A percentile compares a stretch with the other conserved stretches of the same genome.
Conservation (phyloP, 257 asterid species). For the Anisodus tanguticus region DNA sequence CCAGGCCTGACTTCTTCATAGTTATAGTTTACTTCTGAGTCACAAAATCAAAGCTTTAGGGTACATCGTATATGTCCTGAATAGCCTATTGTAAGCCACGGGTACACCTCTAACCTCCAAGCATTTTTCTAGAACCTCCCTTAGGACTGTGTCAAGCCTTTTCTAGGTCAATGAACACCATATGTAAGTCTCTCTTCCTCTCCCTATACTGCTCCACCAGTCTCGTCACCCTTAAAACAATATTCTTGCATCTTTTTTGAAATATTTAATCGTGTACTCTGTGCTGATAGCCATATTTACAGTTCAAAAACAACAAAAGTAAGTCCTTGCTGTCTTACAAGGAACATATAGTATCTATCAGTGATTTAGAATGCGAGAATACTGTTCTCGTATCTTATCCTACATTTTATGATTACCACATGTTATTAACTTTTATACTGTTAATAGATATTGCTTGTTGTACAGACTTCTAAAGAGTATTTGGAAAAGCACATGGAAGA, state of each 20-base stretch:
- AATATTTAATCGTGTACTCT: neutral
- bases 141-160: too few relatives aligned
- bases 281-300: neutral
- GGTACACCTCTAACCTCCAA: too few relatives aligned
- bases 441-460: slow-evolving; percentile 29
- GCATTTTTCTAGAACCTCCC: too few relatives aligned
- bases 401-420: neutral
- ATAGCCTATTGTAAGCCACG: too few relatives aligned
- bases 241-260: neutral
- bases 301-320: neutral
- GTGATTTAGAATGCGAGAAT: neutral
- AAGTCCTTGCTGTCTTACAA: neutral
- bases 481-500: slow-evolving; percentile 81
- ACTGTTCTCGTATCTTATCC: neutral
- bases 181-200: too few relatives aligned
- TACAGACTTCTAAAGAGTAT: slow-evolving; percentile 80
- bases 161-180: too few relatives aligned
- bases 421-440: neutral
- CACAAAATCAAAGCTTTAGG: neutral
- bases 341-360: neutral
- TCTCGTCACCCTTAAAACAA: neutral
- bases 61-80: too few relatives aligned
- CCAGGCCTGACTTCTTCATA: neutral
- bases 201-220: too few relatives aligned
- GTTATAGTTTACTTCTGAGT: neutral